Evolutionary conservation across 2,329 filamentous ascomycete genomes (phyloP).

Genomic region (Aspergillus neoniger): DNA sequence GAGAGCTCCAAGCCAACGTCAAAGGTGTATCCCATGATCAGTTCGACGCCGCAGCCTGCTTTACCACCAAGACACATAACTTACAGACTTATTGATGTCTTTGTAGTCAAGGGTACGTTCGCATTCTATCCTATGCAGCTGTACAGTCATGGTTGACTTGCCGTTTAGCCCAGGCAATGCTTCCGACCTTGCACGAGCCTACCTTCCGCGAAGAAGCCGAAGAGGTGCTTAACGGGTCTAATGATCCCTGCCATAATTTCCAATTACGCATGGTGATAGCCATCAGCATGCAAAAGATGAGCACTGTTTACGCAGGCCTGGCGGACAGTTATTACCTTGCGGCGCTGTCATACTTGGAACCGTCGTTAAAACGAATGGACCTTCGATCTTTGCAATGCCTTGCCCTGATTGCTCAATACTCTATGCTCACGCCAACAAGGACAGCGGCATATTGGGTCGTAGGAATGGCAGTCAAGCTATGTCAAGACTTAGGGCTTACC

Average conservation of each 20-base stretch:
- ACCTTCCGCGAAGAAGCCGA: conserved; percentile 75
- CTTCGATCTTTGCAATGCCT: conserved; percentile 88
- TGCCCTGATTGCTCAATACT: conserved; percentile 84
- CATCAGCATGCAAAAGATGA: conserved; percentile 90
- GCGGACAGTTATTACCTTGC: conserved; percentile 95
- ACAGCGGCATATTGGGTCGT: conserved; percentile 93
- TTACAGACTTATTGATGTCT: conserved; percentile 79
- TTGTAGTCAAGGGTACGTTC: conserved; percentile 74
- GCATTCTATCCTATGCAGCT: neutral
- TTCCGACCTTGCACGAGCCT: conserved; percentile 82
- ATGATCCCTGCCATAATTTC: conserved; percentile 83
- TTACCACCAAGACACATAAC: conserved; percentile 74
- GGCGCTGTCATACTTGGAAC: conserved; percentile 80
- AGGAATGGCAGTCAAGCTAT: conserved; percentile 81
- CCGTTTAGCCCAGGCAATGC: conserved; percentile 75
- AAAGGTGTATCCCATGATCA: conserved; percentile 89
- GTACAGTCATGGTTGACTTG: conserved; percentile 22
- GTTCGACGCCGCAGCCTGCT: conserved; percentile 73
- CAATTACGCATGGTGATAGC: conserved; percentile 88
- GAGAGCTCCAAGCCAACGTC: conserved; percentile 67
- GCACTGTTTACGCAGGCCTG: conserved; percentile 84
- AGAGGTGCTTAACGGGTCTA: conserved; percentile 74
- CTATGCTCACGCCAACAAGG: conserved; percentile 83
- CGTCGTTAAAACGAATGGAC: conserved; percentile 83
- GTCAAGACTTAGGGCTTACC: conserved; percentile 82